phyloP scores from a whole-genome alignment of 164 flowering plant genomes.

The Warburgia ugandensis region DNA sequence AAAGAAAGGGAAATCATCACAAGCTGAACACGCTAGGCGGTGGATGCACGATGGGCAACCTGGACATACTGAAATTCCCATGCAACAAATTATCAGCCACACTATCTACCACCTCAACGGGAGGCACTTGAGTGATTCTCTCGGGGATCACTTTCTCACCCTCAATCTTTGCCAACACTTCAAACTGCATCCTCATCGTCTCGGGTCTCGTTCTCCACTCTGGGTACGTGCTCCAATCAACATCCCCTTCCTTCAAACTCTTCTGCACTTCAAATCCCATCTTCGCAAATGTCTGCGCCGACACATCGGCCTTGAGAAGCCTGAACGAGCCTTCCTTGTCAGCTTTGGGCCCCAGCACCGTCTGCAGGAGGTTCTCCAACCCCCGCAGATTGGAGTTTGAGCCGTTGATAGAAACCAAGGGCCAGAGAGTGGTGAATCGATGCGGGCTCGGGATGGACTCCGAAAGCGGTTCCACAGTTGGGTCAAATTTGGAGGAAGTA shows the following conservation, averaged over 20 bases:
- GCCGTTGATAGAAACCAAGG: constrained; percentile 65
- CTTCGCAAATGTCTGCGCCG: constrained; percentile 80
- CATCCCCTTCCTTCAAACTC: constrained; percentile 58
- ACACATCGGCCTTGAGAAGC: constrained; percentile 71
- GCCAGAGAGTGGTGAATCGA: constrained; percentile 77
- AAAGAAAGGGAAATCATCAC: too few relatives aligned
- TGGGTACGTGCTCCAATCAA: constrained; percentile 32
- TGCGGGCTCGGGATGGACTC: constrained; percentile 43
- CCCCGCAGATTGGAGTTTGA: constrained; percentile 65
- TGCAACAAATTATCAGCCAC: constrained; percentile 37
- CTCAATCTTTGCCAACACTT: constrained; percentile 84
- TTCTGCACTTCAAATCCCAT: constrained; percentile 73
- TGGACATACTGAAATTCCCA: constrained; percentile 59
- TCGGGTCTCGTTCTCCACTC: constrained; percentile 89
- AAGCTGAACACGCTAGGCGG: constrained; percentile 49
- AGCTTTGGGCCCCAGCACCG: constrained; percentile 66
- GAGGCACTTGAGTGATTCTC: constrained; percentile 53
- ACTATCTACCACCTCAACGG: constrained; percentile 50
- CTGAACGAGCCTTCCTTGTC: constrained; percentile 56
- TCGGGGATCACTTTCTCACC: constrained; percentile 75
- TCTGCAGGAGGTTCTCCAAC: constrained; percentile 55
- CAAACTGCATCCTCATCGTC: constrained; percentile 66
- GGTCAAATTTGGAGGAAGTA: constrained; percentile 16
- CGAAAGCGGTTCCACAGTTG: constrained; percentile 21
- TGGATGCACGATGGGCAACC: constrained; percentile 34